Evolutionary conservation across 2,329 filamentous ascomycete genomes (phyloP).

Genomic region (Fusarium veterinarium): DNA sequence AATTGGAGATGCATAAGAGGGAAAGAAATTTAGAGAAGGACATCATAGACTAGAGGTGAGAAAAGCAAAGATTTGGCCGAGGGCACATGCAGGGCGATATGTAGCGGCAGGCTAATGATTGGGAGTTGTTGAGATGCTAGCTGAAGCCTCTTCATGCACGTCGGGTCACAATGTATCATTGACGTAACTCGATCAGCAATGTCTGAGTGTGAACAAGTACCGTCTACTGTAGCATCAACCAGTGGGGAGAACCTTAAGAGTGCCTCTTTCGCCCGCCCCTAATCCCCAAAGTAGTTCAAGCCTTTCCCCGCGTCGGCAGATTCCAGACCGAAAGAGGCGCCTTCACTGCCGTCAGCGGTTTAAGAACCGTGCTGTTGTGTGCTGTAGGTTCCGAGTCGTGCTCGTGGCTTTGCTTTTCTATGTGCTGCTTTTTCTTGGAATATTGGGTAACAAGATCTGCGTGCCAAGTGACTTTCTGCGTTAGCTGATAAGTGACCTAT

Average conservation of each 20-base stretch:
- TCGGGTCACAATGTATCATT: not conserved
- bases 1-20: not conserved
- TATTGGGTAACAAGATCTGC: conserved; percentile 12
- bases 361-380: not conserved
- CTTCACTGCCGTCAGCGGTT: conserved; percentile 18
- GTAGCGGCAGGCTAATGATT: conserved; percentile 25
- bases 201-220: not conserved
- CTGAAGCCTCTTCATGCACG: conserved; percentile 22
- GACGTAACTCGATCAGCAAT: not conserved
- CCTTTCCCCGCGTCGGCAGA: conserved; percentile 10
- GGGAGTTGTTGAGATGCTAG: conserved; percentile 15
- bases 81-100: conserved; percentile 7
- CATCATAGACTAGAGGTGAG: not conserved
- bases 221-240: not conserved
- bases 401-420: not conserved
- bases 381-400: not conserved
- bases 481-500: not conserved
- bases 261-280: not conserved
- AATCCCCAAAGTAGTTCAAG: not conserved
- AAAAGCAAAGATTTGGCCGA: not conserved
- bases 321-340: not conserved
- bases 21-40: not conserved
- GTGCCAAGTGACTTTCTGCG: not conserved
- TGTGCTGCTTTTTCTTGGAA: not conserved
- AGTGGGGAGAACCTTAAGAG: conserved; percentile 11